Percentiles rank a stretch among this genome's conserved stretches.
Evolutionary conservation across 345 rosid species (phyloP).

Genomic region (Firmiana major): DNA sequence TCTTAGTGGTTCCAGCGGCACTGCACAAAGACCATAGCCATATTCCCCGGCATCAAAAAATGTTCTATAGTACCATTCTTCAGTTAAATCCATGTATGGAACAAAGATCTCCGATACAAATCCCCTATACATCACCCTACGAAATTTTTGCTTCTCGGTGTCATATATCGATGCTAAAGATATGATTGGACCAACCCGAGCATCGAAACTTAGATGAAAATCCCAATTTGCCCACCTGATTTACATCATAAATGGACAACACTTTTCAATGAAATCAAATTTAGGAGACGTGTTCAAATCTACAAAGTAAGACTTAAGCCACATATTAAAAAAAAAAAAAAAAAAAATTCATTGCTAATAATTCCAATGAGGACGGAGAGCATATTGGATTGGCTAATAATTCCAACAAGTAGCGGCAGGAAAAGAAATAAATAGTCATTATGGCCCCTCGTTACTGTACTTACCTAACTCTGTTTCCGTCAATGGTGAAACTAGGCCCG

Average conservation of each 20-base stretch:
- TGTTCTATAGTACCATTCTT: conserved; percentile 41
- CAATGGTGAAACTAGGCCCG: conserved; percentile 37
- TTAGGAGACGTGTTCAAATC: not conserved
- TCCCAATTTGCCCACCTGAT: conserved; percentile 61
- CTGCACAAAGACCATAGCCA: conserved; percentile 45
- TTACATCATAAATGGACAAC: not conserved
- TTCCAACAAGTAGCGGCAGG: not conserved
- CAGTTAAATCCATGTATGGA: conserved; percentile 54
- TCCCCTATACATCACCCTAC: conserved; percentile 49
- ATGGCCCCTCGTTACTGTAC: not conserved
- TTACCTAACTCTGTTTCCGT: conserved; percentile 33
- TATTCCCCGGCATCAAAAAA: conserved; percentile 49
- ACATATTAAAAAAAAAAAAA: not conserved
- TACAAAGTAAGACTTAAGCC: not conserved
- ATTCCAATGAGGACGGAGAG: not conserved
- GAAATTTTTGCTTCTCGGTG: conserved; percentile 27
- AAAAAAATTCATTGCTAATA: not conserved
- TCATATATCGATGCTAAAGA: conserved; percentile 55
- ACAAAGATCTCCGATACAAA: conserved; percentile 47
- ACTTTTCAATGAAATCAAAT: not conserved
- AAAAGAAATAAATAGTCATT: not conserved
- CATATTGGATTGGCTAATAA: not conserved
- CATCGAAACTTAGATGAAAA: conserved; percentile 50
- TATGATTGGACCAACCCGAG: conserved; percentile 41
- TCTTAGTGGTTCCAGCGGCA: conserved; percentile 33